A percentile compares a stretch with the other conserved stretches of the same genome.
phyloP scores from a whole-genome alignment of 768 basidiomycete species.

The Lyophyllum semitale region DNA sequence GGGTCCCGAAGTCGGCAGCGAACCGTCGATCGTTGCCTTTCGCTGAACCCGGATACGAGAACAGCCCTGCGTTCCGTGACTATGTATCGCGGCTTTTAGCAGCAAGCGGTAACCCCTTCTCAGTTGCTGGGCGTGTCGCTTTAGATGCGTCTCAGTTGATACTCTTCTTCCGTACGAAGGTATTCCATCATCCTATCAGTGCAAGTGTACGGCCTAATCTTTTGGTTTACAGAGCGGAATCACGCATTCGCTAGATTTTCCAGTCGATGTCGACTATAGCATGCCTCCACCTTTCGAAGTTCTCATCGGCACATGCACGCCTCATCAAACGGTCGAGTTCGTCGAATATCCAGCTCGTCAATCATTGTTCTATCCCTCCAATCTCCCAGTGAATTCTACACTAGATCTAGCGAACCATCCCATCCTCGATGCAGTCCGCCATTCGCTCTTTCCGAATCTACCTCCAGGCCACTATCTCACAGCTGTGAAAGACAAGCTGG shows the following conservation, averaged over 20 bases:
- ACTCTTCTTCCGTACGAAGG: conserved; percentile 82
- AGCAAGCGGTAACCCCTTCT: conserved; percentile 63
- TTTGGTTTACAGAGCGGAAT: conserved; percentile 65
- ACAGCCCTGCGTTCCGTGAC: conserved; percentile 54
- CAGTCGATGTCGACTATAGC: conserved; percentile 74
- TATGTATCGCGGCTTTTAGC: conserved; percentile 56
- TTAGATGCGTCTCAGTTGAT: conserved; percentile 67
- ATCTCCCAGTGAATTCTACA: conserved; percentile 71
- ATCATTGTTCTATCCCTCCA: conserved; percentile 71
- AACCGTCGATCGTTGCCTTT: conserved; percentile 29
- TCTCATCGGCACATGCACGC: conserved; percentile 72
- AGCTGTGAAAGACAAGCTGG: conserved; percentile 66
- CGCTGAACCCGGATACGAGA: conserved; percentile 37
- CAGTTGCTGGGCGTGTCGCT: conserved; percentile 68
- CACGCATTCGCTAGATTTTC: conserved; percentile 80
- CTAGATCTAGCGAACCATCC: conserved; percentile 83
- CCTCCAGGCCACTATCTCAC: conserved; percentile 72
- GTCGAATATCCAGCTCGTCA: conserved; percentile 61
- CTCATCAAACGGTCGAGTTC: conserved; percentile 56
- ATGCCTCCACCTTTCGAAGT: conserved; percentile 79
- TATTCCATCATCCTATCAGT: conserved; percentile 26
- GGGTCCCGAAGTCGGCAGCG: conserved; percentile 38
- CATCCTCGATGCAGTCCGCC: conserved; percentile 75
- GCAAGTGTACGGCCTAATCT: conserved; percentile 1
- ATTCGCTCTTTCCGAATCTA: conserved; percentile 69